These are phyloP conservation scores for Cronartium ribicola DNA, from an alignment of 1,284 basidiomycete species.

Conservation along the genomic window DNA sequence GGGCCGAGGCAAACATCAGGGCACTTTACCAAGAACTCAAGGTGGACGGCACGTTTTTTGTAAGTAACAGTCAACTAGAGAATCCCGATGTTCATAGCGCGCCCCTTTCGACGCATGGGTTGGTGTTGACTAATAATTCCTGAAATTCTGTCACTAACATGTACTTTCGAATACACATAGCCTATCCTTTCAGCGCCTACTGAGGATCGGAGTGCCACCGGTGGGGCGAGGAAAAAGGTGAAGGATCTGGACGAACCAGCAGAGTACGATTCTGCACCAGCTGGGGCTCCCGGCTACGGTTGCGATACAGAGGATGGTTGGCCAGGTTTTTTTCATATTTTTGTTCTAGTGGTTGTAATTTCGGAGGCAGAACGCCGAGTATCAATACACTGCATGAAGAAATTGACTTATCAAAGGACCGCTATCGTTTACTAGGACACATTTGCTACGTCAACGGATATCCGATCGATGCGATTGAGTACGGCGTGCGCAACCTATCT, in stretches of 20 bases:
- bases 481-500: background rate
- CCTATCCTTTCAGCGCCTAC: background rate
- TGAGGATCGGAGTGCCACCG: background rate
- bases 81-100: background rate
- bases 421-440: background rate
- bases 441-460: slow-evolving; percentile 3
- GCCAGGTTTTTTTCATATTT: too few species aligned
- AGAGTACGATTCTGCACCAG: background rate
- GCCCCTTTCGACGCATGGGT: background rate
- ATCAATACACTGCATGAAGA: too few species aligned
- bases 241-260: background rate
- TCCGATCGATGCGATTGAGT: slow-evolving; percentile 1
- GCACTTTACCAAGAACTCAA: background rate
- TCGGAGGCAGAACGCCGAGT: too few species aligned
- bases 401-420: background rate
- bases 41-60: background rate
- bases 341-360: background rate
- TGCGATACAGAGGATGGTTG: background rate
- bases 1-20: background rate
- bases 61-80: background rate
- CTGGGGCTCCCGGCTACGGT: background rate
- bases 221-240: background rate
- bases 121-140: too few species aligned
- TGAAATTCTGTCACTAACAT: too few species aligned
- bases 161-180: background rate